Percentiles rank a stretch among this genome's conserved stretches.
Evolutionary conservation across 2,329 filamentous ascomycete genomes (phyloP).

Genomic region (Beauveria pseudobassiana): DNA sequence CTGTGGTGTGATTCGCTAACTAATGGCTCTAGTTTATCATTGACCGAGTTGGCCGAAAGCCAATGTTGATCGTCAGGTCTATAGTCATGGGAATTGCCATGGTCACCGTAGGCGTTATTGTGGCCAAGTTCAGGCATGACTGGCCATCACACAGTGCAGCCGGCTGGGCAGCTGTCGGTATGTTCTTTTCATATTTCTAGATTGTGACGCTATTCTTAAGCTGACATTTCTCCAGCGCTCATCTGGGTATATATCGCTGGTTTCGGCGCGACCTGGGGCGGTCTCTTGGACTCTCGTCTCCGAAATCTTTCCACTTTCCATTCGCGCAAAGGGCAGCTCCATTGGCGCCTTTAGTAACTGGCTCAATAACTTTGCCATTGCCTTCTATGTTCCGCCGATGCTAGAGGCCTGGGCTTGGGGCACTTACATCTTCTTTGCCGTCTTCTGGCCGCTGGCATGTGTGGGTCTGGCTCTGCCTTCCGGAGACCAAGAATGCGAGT

Average conservation of each 20-base stretch:
- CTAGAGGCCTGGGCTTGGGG: constrained; percentile 34
- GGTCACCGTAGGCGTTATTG: constrained; percentile 33
- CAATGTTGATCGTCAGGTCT: constrained; percentile 30
- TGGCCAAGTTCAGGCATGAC: constrained; percentile 28
- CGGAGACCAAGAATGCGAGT: constrained; percentile 47
- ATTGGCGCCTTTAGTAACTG: constrained; percentile 37
- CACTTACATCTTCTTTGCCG: constrained; percentile 50
- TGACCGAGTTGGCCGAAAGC: constrained; percentile 33
- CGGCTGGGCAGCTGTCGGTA: constrained; percentile 30
- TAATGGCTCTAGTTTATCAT: constrained; percentile 21
- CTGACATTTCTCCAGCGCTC: constrained; percentile 15
- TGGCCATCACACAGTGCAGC: constrained; percentile 28
- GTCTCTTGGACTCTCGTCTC: constrained; percentile 41
- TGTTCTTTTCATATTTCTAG: neutral
- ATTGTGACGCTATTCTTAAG: neutral
- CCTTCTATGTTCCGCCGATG: constrained; percentile 37
- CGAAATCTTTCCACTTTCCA: constrained; percentile 38
- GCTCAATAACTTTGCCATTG: constrained; percentile 40
- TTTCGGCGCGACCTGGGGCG: constrained; percentile 36
- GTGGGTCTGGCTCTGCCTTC: constrained; percentile 44
- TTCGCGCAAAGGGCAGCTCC: constrained; percentile 36
- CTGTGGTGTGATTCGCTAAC: neutral
- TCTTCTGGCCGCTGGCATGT: constrained; percentile 38
- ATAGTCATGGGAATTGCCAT: constrained; percentile 31
- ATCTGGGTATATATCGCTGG: constrained; percentile 44